Evolutionary conservation across 2,329 filamentous ascomycete genomes (phyloP), one percentile per base, ranked within the genome.

Genomic region (Malbranchea cinnamomea): DNA sequence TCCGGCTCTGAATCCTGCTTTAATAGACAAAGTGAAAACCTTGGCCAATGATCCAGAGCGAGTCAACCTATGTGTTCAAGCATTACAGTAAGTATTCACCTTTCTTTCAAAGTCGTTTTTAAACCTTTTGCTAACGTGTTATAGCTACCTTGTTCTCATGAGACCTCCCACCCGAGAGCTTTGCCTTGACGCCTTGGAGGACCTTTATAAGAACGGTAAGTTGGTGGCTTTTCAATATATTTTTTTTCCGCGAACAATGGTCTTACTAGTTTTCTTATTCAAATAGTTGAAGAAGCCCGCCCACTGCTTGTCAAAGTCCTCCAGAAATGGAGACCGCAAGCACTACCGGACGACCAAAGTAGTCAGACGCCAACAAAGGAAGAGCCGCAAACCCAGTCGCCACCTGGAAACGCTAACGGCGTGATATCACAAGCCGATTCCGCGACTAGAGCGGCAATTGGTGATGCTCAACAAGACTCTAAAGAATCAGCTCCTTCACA

Each of bases 11-110:
- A 82, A 74, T 37, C 54, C 62, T 19, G 65, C 68, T 7, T 73
- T 95, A 37, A 64, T 95, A 2, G 65, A 74, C 26, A 70, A 79
- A 28, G 73, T 95, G 20, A 66, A 67, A 42, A 67, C 63, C 35
- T 57, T 77, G 34, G 71, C 72, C 1, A 63, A 66, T 40, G 72
- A 77, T 48, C 72, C 72, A 0, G 72, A 77, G 43, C 59, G 72
- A 27, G 68, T 76, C 27, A 62, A 60, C 26, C 57, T 76, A 23
- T 68, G 67, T 15, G 62, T 68, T 12, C 67, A 67, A 41, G 60
- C 69, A 8, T 51, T 76, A 36, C 60, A 72, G 55, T 71, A 54
- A 38, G 57, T 57, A 29, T 11, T 35, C 33, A 7, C 18, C 10
- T 12, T 26, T 19, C 13, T 28, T 4, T 32, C 6, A 21, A 32